A percentile compares a stretch with the other conserved stretches of the same genome.
phyloP scores from a whole-genome alignment of 352 stramenopile species.

The Plasmopara muralis region DNA sequence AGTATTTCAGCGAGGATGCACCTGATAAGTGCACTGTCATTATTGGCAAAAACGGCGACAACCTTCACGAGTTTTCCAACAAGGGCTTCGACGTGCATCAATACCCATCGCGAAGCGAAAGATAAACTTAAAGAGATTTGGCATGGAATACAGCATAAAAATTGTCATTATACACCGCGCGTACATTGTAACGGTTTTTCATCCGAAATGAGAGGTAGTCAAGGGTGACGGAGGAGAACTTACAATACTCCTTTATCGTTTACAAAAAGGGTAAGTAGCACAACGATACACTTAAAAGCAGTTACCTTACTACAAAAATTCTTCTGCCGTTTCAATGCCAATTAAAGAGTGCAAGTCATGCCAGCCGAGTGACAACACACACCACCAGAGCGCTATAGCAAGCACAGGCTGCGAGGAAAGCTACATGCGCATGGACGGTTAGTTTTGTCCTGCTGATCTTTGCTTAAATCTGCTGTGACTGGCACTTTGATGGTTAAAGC shows the following conservation, averaged over 20 bases:
- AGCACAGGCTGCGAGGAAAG: conserved; percentile 59
- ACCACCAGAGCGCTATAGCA: conserved; percentile 58
- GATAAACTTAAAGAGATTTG: background rate
- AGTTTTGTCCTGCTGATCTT: conserved; percentile 7
- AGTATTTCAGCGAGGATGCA: conserved; percentile 37
- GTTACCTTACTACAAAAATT: too few species aligned
- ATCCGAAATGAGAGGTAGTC: too few species aligned
- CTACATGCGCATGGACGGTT: conserved; percentile 64
- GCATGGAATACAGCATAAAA: background rate
- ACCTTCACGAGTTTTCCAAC: conserved; percentile 34
- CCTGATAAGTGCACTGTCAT: conserved; percentile 39
- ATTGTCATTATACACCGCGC: background rate
- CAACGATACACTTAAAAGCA: too few species aligned
- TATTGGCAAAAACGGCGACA: conserved; percentile 50
- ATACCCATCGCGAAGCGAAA: conserved; percentile 17
- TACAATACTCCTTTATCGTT: too few species aligned
- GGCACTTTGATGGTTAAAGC: conserved; percentile 27
- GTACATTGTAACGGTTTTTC: too few species aligned
- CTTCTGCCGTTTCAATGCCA: conserved; percentile 24
- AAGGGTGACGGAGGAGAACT: too few species aligned
- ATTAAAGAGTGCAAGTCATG: conserved; percentile 66
- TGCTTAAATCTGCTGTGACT: conserved; percentile 7
- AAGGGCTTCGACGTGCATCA: conserved; percentile 37
- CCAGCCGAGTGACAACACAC: conserved; percentile 59
- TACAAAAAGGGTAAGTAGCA: too few species aligned